Evolutionary conservation across 352 stramenopile genomes (phyloP).

Genomic region (Globisporangium recalcitrans): DNA sequence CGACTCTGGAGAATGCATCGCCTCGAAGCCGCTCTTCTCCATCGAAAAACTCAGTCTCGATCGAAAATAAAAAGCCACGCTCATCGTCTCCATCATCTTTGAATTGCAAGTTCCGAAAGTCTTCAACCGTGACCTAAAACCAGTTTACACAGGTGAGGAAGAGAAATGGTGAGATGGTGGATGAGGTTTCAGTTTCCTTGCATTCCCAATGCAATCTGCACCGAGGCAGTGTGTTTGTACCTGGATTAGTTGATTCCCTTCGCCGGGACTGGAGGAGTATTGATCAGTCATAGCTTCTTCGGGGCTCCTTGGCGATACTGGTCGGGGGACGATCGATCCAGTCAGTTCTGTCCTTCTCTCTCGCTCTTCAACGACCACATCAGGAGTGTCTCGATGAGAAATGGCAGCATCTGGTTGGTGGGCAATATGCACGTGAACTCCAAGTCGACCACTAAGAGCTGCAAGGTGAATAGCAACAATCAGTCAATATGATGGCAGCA

Average conservation of each 20-base stretch:
- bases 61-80: background rate
- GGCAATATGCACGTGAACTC: conserved; percentile 10
- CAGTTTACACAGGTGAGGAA: background rate
- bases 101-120: background rate
- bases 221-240: conserved; percentile 14
- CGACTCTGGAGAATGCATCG: background rate
- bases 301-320: conserved; percentile 17
- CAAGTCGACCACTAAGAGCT: conserved; percentile 10
- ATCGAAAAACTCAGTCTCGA: background rate
- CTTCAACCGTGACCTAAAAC: conserved; percentile 16
- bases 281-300: conserved; percentile 8
- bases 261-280: background rate
- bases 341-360: background rate
- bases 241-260: conserved; percentile 7
- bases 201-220: background rate
- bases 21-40: background rate
- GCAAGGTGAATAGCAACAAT: background rate
- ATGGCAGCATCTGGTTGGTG: background rate
- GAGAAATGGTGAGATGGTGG: background rate
- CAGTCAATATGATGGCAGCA: background rate
- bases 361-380: background rate
- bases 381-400: background rate
- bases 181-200: background rate
- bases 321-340: background rate
- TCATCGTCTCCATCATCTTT: background rate